Evolutionary conservation across 495 filamentous ascomycete genomes (phyloP).

Genomic region (Aspergillus funiculosus): DNA sequence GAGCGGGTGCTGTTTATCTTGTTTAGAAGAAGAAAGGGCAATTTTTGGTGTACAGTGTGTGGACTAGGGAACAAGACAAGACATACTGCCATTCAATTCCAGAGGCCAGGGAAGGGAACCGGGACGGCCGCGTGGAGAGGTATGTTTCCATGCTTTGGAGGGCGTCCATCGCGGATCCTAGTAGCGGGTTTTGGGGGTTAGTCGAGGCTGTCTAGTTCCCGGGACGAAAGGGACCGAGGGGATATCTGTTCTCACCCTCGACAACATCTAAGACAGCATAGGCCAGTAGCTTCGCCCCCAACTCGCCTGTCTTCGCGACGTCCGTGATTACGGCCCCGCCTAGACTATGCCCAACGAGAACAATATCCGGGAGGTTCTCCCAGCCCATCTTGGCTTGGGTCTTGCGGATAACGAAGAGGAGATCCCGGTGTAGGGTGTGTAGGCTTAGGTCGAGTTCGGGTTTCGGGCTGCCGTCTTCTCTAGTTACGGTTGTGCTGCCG

Average conservation of each 20-base stretch:
- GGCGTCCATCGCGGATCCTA: conserved; percentile 78
- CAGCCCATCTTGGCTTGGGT: conserved; percentile 62
- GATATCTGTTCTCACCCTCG: conserved; percentile 52
- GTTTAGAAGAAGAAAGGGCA: conserved; percentile 1
- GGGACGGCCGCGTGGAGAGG: conserved; percentile 72
- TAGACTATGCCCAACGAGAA: conserved; percentile 90
- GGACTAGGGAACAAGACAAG: too few relatives aligned
- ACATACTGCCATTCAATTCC: conserved; percentile 90
- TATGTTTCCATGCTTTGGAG: conserved; percentile 90
- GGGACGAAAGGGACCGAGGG: neutral
- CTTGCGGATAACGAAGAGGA: conserved; percentile 61
- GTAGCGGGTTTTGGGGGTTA: neutral
- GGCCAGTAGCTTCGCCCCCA: conserved; percentile 67
- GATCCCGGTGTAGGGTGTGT: conserved; percentile 64
- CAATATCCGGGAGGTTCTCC: conserved; percentile 62
- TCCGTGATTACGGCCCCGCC: conserved; percentile 94
- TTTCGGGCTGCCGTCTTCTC: conserved; percentile 22
- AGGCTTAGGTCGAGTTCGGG: conserved; percentile 56
- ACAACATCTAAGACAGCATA: conserved; percentile 95
- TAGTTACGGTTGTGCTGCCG: conserved; percentile 57
- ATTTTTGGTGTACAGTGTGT: neutral
- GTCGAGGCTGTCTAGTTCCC: neutral
- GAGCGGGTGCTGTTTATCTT: conserved; percentile 54
- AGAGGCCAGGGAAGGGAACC: conserved; percentile 66
- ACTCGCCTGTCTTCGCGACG: conserved; percentile 57